Evolutionary conservation across 2,329 filamentous ascomycete species (phyloP), one percentile per base, ranked within the genome.

Genomic region (Fusarium agapanthi): DNA sequence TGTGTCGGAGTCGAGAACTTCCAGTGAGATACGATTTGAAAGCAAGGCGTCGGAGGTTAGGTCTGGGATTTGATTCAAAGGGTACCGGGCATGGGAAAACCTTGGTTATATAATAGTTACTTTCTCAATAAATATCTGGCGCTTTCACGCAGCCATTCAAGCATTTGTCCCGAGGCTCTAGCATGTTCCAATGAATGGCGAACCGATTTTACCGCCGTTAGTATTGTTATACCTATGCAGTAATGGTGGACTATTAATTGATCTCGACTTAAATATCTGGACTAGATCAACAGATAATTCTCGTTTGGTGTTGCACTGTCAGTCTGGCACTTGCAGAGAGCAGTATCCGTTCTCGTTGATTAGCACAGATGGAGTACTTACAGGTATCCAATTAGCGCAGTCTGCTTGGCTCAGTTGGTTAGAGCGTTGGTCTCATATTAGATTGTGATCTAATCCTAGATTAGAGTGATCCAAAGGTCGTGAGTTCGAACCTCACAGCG

Each of bases 401-500:
- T 71, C 57, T 65, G 64, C 63, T 58, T 71, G 57, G 69, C 69
- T 71, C 64, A 67, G 64, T 66, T 67, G 64, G 64, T 60, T 66
- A 67, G 64, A 67, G 64, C 64, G 64, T 67, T 71, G 69, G 69
- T 71, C 69, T 71, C 69, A 71, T 71, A 72, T 28, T 37, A 43
- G 34, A 53, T 35, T 41, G 32, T 71, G 69, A 72, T 47, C 18
- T 38, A 41, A 24, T 57, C 65, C 4, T 22, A 71, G 47, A 54
- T 63, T 45, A 48, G 69, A 56, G 69, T 48, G 12, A 71, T 71
- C 69, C 69, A 72, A 71, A 71, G 69, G 69, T 71, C 69, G 69
- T 72, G 69, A 72, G 69, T 71, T 71, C 69, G 69, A 71, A 65
- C 69, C 69, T 71, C 69, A 60, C 69, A 59, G 64, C 54, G 64